Evolutionary conservation across 2,329 filamentous ascomycete genomes (phyloP), one percentile per base, ranked within the genome.

Genomic region (Aspergillus vadensis): DNA sequence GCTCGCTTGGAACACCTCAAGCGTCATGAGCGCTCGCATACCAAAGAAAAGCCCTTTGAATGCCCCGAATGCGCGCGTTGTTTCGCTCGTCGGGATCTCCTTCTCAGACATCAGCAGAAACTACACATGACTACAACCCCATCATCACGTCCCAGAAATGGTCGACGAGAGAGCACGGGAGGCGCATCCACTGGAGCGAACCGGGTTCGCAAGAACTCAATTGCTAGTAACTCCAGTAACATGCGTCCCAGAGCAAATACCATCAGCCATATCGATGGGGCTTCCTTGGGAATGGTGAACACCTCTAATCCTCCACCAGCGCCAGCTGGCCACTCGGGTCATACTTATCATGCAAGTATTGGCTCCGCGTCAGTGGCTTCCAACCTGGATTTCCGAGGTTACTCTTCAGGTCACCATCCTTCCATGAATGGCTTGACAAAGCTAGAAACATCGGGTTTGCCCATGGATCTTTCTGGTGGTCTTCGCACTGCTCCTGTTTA

Each of bases 31-130:
- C 87, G 95, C 64, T 97, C 92, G n/a, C 93, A 97, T 75, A 97
- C 93, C 48, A 97, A 99, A 77, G 93, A 99, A 80, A 99, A 99
- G 82, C 95, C 95, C 1, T 99, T 99, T 70, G 92, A 97, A 78
- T 99, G 95, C 72, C 91, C 92, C 27, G 92, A 98, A 76, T 99
- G 95, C 78, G 86, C 91, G 39, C 83, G 95, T 79, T 98, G 95
- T 80, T 99, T 99, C 78, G 95, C 95, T 62, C 88, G 95, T 63
- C 88, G 95, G 67, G 95, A 99, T 77, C 80, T 99, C 67, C 84
- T 99, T 58, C 82, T 99, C 67, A 88, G 95, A 61, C 95, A 99
- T 79, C 95, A 99, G 83, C 95, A 99, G 82, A 99, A 99, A 83
- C 85, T 99, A 51, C 95, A 99, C 76, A 92, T 96, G 83, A 92